Evolutionary conservation across 164 flowering plant species (phyloP).

Genomic region (Kalanchoe fedtschenkoi): DNA sequence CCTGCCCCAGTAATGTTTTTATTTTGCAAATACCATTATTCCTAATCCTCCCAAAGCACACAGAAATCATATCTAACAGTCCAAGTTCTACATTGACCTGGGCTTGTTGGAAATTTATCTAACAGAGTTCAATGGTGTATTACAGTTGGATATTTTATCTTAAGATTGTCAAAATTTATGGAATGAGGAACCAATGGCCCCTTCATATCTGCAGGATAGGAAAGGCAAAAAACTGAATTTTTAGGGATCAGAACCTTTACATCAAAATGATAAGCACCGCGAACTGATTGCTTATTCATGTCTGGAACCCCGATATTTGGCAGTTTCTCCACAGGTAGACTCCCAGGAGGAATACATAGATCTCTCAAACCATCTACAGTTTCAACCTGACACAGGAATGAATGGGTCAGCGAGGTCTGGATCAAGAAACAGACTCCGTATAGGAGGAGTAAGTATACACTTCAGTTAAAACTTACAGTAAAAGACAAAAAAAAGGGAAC

Average conservation of each 20-base stretch:
- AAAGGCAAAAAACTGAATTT: slow-evolving; percentile 42
- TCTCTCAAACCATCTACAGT: slow-evolving; percentile 80
- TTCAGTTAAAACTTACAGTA: too few species aligned
- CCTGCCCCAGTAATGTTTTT: too few species aligned
- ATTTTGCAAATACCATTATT: too few species aligned
- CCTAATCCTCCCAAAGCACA: too few species aligned
- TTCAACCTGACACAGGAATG: slow-evolving; percentile 46
- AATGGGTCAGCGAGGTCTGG: not conserved
- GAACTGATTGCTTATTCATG: slow-evolving; percentile 45
- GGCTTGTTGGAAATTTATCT: too few species aligned
- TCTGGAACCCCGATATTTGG: slow-evolving; percentile 70
- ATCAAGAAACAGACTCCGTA: not conserved
- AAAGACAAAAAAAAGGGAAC: not conserved
- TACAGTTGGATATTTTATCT: too few species aligned
- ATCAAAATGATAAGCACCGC: slow-evolving; percentile 81
- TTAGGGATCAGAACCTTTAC: slow-evolving; percentile 73
- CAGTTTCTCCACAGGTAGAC: slow-evolving; percentile 77
- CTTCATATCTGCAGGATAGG: not conserved
- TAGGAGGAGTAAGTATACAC: too few species aligned
- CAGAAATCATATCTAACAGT: too few species aligned
- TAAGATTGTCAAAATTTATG: too few species aligned
- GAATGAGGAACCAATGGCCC: too few species aligned
- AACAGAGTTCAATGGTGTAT: too few species aligned
- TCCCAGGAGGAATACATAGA: slow-evolving; percentile 70
- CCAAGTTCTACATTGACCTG: too few species aligned